Evolutionary conservation across 2,329 filamentous ascomycete genomes (phyloP).

Genomic region (Diaporthe velutina): DNA sequence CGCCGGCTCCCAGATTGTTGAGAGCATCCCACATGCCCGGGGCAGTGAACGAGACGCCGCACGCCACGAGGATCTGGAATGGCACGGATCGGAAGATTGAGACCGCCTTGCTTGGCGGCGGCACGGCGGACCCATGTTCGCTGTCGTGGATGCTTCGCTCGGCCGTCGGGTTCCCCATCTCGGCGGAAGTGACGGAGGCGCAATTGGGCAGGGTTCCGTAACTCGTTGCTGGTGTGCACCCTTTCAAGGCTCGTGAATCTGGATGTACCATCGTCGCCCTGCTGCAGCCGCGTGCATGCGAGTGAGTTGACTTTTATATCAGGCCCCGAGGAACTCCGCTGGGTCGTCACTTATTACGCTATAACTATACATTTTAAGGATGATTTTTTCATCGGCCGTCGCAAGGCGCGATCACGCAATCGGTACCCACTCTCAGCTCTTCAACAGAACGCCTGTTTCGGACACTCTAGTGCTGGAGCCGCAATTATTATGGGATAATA

Average conservation of each 20-base stretch:
- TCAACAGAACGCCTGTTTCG: neutral
- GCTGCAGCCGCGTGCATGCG: neutral
- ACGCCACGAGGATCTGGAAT: constrained; percentile 37
- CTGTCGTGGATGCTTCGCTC: constrained; percentile 27
- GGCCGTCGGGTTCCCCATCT: constrained; percentile 15
- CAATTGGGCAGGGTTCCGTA: constrained; percentile 23
- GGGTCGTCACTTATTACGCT: constrained; percentile 25
- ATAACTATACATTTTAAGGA: constrained; percentile 3
- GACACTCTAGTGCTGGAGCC: neutral
- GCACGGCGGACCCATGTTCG: constrained; percentile 23
- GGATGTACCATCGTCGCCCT: constrained; percentile 3
- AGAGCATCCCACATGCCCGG: constrained; percentile 69
- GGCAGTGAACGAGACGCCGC: constrained; percentile 63
- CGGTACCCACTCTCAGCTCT: constrained; percentile 13
- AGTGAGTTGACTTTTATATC: constrained; percentile 13
- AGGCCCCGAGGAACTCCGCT: neutral
- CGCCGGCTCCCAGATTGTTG: constrained; percentile 65
- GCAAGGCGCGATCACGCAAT: constrained; percentile 24
- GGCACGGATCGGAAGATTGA: constrained; percentile 37
- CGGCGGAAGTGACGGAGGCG: neutral
- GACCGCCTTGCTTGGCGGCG: neutral
- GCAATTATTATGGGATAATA: constrained; percentile 23
- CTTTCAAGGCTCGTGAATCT: neutral
- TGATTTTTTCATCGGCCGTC: constrained; percentile 23
- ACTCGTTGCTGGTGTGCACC: neutral